phyloP scores from a whole-genome alignment of 164 flowering plant genomes.

The Cinnamomum chago region DNA sequence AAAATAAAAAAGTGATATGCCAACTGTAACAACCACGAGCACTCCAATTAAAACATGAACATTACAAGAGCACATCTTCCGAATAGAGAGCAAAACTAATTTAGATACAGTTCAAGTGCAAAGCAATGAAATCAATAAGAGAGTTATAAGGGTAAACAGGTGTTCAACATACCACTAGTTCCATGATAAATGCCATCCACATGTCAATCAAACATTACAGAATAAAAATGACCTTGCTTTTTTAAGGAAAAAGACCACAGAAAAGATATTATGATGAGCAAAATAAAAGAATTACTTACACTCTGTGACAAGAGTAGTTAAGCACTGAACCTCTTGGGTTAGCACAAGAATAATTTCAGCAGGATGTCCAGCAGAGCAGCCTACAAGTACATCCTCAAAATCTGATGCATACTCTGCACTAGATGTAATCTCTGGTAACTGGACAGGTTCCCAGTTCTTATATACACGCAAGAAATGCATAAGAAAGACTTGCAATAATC shows the following conservation, averaged over 20 bases:
- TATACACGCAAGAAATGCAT: constrained; percentile 67
- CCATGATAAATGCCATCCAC: not conserved
- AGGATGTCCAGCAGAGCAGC: constrained; percentile 91
- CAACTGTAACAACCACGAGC: not conserved
- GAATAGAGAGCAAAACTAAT: not conserved
- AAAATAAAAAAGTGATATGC: not conserved
- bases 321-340: constrained; percentile 50
- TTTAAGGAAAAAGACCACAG: not conserved
- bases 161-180: too few relatives aligned
- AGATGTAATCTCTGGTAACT: constrained; percentile 36
- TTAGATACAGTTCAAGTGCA: not conserved
- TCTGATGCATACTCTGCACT: constrained; percentile 30
- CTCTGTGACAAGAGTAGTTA: constrained; percentile 53
- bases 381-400: constrained; percentile 43
- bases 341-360: constrained; percentile 58
- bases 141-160: not conserved
- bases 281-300: constrained; percentile 45
- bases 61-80: not conserved
- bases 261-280: not conserved
- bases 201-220: not conserved
- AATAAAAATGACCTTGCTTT: not conserved
- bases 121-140: not conserved
- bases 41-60: not conserved
- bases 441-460: constrained; percentile 77
- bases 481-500: constrained; percentile 59